Base-by-base conservation (phyloP, 352 stramenopile genomes). In the Pythium aristosporum region DNA sequence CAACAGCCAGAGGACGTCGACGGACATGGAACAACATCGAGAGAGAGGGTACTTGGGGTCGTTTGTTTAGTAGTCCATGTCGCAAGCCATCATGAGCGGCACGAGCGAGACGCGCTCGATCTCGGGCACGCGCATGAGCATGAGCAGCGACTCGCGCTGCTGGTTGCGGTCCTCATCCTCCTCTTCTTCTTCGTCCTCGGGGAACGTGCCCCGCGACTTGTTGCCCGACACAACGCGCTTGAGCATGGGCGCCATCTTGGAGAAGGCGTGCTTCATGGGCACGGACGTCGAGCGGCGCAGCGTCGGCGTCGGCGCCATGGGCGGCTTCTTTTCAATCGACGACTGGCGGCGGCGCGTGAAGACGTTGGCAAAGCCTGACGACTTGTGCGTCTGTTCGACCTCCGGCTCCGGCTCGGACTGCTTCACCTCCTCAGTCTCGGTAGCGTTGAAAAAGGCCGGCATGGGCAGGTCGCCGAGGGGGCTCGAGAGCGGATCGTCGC, bases 81-180 rank as follows among this genome's bases (percentile, higher is more conserved):
- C 44, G 25, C 71, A 71, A n/a, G 62, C 69, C 42, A 83, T 79
- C 75, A 92, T 92, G 36, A 92, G 68, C 39, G 83, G 83, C 30
- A 86, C 52, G 28, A 81, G 64, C 23, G 80, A 84, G n/a, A 78
- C 59, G 43, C 80, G 79, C 25, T 65, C 74, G 39, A 73, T 64
- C 34, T 80, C 60, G 3, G 83, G 83, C 53, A 92, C 77, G 18
- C 80, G 79, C 52, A 92, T 59, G 64, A 92, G 87, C 51, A 82
- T 71, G 43, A 92, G 69, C 65, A 92, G 63, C 43, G 80, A 92
- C 64, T 81, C 69, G 9, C 79, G 77, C 13, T 79, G 65, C 13
- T 88, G 71, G n/a, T 85, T 69, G 16, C 75, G 62, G 25, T 68
- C 48, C 9, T 69, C 51, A 3, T 79, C 69, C 23, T 84, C 70